phyloP scores from a whole-genome alignment of 2,329 filamentous ascomycete species.

The Aspergillus pseudoviridinutans region DNA sequence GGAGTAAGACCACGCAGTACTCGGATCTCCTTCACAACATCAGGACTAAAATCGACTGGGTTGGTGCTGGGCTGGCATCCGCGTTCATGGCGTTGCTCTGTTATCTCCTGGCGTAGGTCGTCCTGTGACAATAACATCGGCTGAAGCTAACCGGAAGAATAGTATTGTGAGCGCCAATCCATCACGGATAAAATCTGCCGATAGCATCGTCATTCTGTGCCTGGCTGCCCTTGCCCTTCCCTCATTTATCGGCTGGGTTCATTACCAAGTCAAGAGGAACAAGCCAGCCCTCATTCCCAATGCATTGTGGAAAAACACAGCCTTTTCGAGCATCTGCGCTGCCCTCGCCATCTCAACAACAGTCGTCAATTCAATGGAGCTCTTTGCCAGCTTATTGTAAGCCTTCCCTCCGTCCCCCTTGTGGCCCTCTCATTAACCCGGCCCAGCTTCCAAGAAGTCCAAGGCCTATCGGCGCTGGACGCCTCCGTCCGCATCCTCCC shows the following conservation, averaged over 20 bases:
- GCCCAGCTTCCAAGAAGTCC: constrained; percentile 50
- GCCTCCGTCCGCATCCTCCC: constrained; percentile 48
- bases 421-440: constrained; percentile 5
- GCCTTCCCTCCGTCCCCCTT: constrained; percentile 12
- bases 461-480: constrained; percentile 43
- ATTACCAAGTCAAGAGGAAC: constrained; percentile 42
- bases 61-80: constrained; percentile 46
- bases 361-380: constrained; percentile 46
- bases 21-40: constrained; percentile 8
- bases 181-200: constrained; percentile 39
- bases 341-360: constrained; percentile 47
- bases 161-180: constrained; percentile 21
- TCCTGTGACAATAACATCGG: background rate
- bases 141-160: background rate
- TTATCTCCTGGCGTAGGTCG: constrained; percentile 47
- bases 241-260: constrained; percentile 53
- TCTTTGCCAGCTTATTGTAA: constrained; percentile 49
- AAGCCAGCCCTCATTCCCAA: constrained; percentile 59
- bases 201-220: constrained; percentile 46
- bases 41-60: constrained; percentile 49
- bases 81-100: constrained; percentile 48
- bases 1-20: constrained; percentile 4
- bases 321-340: constrained; percentile 55
- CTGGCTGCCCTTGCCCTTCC: constrained; percentile 44
- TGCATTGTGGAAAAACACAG: constrained; percentile 55